Evolutionary conservation across 148 eudicot species (phyloP).

Genomic region (Cornus suecica): DNA sequence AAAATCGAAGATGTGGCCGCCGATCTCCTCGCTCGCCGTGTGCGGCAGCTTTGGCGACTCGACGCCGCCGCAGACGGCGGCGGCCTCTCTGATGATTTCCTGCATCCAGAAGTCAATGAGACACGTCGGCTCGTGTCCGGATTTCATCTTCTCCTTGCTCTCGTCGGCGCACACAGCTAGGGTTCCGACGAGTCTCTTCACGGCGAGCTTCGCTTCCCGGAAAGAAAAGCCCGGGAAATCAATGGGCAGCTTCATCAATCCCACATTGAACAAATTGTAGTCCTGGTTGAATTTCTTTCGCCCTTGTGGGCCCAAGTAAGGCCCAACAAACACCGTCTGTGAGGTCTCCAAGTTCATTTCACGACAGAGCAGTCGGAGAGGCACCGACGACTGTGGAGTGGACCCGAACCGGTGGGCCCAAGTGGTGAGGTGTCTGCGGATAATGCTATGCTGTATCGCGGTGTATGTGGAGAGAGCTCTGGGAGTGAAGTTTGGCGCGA

Average conservation of each 20-base stretch:
- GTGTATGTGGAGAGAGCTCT: conserved; percentile 61
- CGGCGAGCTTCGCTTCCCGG: conserved; percentile 61
- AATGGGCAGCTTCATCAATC: conserved; percentile 66
- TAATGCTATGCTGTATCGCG: conserved; percentile 46
- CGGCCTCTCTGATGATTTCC: conserved; percentile 43
- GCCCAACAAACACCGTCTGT: conserved; percentile 79
- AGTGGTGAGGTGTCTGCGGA: conserved; percentile 32
- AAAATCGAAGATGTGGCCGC: conserved; percentile 69
- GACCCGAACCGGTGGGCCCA: not conserved
- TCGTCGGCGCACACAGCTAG: conserved; percentile 46
- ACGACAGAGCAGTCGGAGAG: conserved; percentile 48
- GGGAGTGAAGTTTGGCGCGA: conserved; percentile 80
- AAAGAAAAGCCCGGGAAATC: conserved; percentile 81
- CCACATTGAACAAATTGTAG: conserved; percentile 65
- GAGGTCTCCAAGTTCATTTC: conserved; percentile 88
- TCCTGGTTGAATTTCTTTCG: conserved; percentile 47
- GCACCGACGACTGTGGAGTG: conserved; percentile 28
- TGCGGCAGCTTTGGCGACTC: conserved; percentile 34
- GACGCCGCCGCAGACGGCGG: conserved; percentile 9
- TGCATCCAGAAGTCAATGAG: conserved; percentile 86
- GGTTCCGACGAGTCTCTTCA: conserved; percentile 45
- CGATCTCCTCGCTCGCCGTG: conserved; percentile 36
- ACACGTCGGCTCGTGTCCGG: conserved; percentile 52
- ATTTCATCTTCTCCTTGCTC: conserved; percentile 43
- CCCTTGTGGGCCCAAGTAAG: conserved; percentile 36